phyloP scores from a whole-genome alignment of 164 flowering plant genomes.

The Berberis vulgaris region DNA sequence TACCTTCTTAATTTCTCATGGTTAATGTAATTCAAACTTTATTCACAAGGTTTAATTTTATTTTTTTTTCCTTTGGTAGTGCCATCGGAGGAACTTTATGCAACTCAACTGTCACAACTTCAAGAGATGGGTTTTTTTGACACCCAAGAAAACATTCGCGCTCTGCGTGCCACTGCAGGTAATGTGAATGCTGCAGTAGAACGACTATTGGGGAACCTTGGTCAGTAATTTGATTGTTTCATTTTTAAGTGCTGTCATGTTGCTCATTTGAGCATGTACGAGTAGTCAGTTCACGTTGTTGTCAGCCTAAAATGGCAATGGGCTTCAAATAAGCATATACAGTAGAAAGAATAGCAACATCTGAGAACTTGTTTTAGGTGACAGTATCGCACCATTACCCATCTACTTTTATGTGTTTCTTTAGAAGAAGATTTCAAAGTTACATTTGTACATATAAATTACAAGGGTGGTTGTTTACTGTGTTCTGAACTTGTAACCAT shows the following conservation, averaged over 20 bases:
- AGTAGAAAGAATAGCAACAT: background rate
- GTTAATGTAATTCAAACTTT: too few species aligned
- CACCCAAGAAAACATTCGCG: conserved; percentile 84
- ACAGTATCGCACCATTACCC: background rate
- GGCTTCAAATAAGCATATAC: background rate
- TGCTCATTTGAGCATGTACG: background rate
- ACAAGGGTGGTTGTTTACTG: background rate
- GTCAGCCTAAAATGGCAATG: background rate
- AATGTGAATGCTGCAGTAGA: conserved; percentile 99
- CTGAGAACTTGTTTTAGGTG: background rate
- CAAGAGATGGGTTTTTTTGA: conserved; percentile 99
- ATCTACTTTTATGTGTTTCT: background rate
- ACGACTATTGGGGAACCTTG: conserved; percentile 72
- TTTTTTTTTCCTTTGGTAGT: conserved; percentile 27
- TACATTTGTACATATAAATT: background rate
- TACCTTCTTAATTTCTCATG: too few species aligned
- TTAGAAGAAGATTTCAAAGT: background rate
- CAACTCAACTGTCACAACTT: conserved; percentile 82
- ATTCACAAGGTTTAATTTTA: background rate
- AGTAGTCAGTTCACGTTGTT: background rate
- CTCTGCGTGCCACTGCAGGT: conserved; percentile 74
- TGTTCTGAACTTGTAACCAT: background rate
- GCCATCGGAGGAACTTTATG: conserved; percentile 90
- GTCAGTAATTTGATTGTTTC: conserved; percentile 26
- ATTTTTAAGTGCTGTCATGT: background rate